phyloP scores from a whole-genome alignment of 768 basidiomycete species.

The Tricholoma terreum region DNA sequence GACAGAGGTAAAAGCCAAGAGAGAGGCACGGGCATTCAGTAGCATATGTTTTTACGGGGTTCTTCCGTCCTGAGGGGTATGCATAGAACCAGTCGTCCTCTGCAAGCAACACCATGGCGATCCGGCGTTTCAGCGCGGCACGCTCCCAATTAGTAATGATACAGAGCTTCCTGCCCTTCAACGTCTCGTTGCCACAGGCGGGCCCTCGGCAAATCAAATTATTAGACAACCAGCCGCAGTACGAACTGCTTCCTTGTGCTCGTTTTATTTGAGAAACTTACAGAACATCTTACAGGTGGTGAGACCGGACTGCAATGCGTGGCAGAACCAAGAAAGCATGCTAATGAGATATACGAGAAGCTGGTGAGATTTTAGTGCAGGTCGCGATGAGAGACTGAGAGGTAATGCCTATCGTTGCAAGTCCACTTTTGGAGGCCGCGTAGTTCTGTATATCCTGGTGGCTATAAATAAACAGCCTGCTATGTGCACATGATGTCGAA shows the following conservation, averaged over 20 bases:
- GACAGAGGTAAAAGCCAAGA: too few relatives aligned
- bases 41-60: too few relatives aligned
- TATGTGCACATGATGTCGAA: not conserved
- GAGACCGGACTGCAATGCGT: constrained; percentile 56
- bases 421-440: too few relatives aligned
- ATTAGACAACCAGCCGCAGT: constrained; percentile 72
- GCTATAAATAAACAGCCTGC: not conserved
- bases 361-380: constrained; percentile 51
- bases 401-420: too few relatives aligned
- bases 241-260: constrained; percentile 1
- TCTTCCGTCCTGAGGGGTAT: too few relatives aligned
- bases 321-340: constrained; percentile 50
- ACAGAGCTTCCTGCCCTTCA: constrained; percentile 54
- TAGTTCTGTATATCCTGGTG: not conserved
- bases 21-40: too few relatives aligned
- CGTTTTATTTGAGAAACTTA: not conserved
- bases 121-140: too few relatives aligned
- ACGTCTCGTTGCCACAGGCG: constrained; percentile 75
- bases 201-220: constrained; percentile 68
- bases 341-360: constrained; percentile 47
- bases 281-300: constrained; percentile 64
- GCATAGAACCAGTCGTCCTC: too few relatives aligned
- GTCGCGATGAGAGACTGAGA: constrained; percentile 38
- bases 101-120: too few relatives aligned
- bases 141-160: too few relatives aligned